Evolutionary conservation across 805 yeast genomes (phyloP).

Genomic region (Zygosaccharomyces bailii): DNA sequence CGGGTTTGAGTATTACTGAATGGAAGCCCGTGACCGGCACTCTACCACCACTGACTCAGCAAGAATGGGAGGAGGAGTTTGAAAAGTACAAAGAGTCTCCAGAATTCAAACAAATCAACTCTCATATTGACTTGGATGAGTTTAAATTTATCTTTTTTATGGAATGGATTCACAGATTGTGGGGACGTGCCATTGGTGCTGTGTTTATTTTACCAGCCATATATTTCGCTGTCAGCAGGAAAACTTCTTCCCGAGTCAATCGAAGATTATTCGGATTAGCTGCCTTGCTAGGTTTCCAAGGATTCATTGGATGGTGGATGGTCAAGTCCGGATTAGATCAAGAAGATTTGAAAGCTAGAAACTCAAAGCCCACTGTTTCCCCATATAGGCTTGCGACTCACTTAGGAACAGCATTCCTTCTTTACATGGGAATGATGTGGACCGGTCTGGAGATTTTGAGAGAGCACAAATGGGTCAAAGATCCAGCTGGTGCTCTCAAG

Average conservation of each 20-base stretch:
- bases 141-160: conserved; percentile 90
- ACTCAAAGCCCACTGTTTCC: conserved; percentile 94
- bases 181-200: conserved; percentile 89
- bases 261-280: conserved; percentile 68
- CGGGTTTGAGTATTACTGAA: conserved; percentile 93
- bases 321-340: conserved; percentile 91
- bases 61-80: conserved; percentile 86
- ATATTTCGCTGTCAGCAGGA: conserved; percentile 67
- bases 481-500: conserved; percentile 56
- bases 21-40: conserved; percentile 98
- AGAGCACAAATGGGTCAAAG: conserved; percentile 64
- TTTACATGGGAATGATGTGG: conserved; percentile 86
- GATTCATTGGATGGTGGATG: conserved; percentile 99
- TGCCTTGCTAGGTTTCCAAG: conserved; percentile 83
- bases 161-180: conserved; percentile 96
- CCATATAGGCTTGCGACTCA: conserved; percentile 94
- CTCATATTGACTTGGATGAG: conserved; percentile 79
- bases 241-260: conserved; percentile 64
- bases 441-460: conserved; percentile 81
- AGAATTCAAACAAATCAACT: conserved; percentile 83
- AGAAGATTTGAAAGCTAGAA: conserved; percentile 69
- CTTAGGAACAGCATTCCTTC: conserved; percentile 83
- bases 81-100: conserved; percentile 79
- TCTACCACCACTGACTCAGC: conserved; percentile 77
- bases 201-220: conserved; percentile 80